phyloP scores from a whole-genome alignment of 441 rosid species.

The Isatis lusitanica region DNA sequence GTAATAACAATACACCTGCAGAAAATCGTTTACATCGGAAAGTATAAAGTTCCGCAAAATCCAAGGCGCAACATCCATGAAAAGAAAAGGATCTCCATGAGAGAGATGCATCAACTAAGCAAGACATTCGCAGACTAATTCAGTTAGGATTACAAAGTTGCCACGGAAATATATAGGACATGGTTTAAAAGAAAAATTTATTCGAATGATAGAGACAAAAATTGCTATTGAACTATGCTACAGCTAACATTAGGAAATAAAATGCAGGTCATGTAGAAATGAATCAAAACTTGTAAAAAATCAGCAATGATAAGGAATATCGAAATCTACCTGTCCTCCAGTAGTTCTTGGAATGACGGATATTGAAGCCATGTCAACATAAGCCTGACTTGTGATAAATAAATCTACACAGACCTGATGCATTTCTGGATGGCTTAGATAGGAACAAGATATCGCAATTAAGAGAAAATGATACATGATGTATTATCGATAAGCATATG shows the following conservation, averaged over 20 bases:
- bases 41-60: not conserved
- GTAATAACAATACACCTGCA: slow-evolving; percentile 77
- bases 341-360: slow-evolving; percentile 86
- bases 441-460: not conserved
- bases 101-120: slow-evolving; percentile 15
- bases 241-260: not conserved
- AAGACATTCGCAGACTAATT: not conserved
- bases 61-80: slow-evolving; percentile 4
- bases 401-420: slow-evolving; percentile 90
- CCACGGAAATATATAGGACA: not conserved
- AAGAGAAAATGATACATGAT: not conserved
- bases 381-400: slow-evolving; percentile 80
- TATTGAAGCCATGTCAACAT: slow-evolving; percentile 84
- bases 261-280: not conserved
- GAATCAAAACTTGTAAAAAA: not conserved
- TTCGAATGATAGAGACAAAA: slow-evolving; percentile 6
- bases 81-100: not conserved
- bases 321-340: slow-evolving; percentile 81
- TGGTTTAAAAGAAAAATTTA: not conserved
- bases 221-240: slow-evolving; percentile 12
- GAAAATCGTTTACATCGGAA: slow-evolving; percentile 31
- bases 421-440: slow-evolving; percentile 14
- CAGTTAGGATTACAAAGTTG: not conserved
- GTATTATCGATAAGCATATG: not conserved
- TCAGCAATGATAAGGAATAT: slow-evolving; percentile 21